These are phyloP conservation scores for Dendryphion nanum DNA, from an alignment of 2,329 filamentous ascomycete genomes.

Conservation along the genomic window DNA sequence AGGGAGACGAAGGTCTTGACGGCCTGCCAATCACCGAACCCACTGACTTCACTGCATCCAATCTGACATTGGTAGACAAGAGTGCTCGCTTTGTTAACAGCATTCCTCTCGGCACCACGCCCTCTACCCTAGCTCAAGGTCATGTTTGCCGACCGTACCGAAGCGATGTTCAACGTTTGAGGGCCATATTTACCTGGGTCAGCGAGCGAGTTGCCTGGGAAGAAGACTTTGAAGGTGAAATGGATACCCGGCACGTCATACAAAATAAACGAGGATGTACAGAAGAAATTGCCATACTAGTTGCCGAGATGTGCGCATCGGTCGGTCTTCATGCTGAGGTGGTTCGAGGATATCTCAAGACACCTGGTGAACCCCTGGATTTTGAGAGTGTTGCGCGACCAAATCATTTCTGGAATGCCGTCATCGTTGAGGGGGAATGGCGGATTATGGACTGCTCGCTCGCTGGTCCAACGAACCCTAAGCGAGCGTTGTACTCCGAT, in stretches of 20 bases:
- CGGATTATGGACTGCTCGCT: conserved; percentile 93
- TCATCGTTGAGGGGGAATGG: conserved; percentile 92
- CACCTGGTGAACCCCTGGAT: conserved; percentile 74
- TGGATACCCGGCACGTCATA: conserved; percentile 81
- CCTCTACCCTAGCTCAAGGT: conserved; percentile 78
- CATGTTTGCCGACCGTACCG: conserved; percentile 93
- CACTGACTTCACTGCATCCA: conserved; percentile 76
- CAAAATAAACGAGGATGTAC: conserved; percentile 80
- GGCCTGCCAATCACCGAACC: conserved; percentile 79
- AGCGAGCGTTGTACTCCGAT: conserved; percentile 73
- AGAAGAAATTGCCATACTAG: conserved; percentile 84
- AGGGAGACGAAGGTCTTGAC: conserved; percentile 87
- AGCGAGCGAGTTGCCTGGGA: conserved; percentile 96
- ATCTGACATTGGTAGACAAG: conserved; percentile 88
- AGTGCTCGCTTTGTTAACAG: conserved; percentile 87
- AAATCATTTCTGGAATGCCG: conserved; percentile 98
- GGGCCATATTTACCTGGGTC: conserved; percentile 97
- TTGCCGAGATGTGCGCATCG: conserved; percentile 89
- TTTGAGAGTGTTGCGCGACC: conserved; percentile 77
- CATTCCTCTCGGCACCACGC: conserved; percentile 77
- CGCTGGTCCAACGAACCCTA: conserved; percentile 86
- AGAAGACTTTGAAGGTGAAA: conserved; percentile 82
- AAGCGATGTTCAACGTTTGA: conserved; percentile 86
- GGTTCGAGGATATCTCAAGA: conserved; percentile 86
- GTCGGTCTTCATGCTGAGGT: conserved; percentile 86